Percentiles rank a stretch among this genome's conserved stretches.
phyloP scores from a whole-genome alignment of 192 early-diverging fungal genomes.

The Pilaira anomala region DNA sequence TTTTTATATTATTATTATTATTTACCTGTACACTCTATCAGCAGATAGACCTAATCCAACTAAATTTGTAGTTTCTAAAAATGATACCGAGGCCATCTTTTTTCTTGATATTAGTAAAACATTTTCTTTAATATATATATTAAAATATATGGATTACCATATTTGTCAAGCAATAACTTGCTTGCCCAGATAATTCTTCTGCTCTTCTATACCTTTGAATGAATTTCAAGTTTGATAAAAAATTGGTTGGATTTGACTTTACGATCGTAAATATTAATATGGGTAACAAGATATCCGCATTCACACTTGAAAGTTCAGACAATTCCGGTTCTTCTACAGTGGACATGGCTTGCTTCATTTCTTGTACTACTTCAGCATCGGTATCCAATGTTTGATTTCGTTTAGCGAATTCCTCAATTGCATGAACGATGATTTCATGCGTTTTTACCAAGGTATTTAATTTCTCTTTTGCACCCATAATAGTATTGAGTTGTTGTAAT shows the following conservation, averaged over 20 bases:
- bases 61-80: slow-evolving; percentile 46
- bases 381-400: slow-evolving; percentile 6
- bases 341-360: slow-evolving; percentile 27
- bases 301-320: slow-evolving; percentile 15
- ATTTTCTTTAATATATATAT: neutral
- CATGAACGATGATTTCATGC: slow-evolving; percentile 41
- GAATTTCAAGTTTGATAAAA: slow-evolving; percentile 66
- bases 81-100: slow-evolving; percentile 47
- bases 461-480: slow-evolving; percentile 43
- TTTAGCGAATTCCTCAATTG: neutral
- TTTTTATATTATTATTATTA: neutral
- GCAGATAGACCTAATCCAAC: slow-evolving; percentile 43
- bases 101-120: neutral
- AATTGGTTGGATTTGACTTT: slow-evolving; percentile 61
- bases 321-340: neutral
- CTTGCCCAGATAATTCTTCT: slow-evolving; percentile 37
- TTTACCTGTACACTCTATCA: slow-evolving; percentile 45
- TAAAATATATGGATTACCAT: slow-evolving; percentile 31
- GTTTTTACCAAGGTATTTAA: slow-evolving; percentile 40
- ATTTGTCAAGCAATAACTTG: slow-evolving; percentile 51
- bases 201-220: slow-evolving; percentile 48
- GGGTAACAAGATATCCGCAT: slow-evolving; percentile 66
- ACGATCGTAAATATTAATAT: slow-evolving; percentile 67
- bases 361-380: slow-evolving; percentile 18
- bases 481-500: slow-evolving; percentile 41